Evolutionary conservation across 2,329 filamentous ascomycete genomes (phyloP).

Genomic region (Madurella fahalii): DNA sequence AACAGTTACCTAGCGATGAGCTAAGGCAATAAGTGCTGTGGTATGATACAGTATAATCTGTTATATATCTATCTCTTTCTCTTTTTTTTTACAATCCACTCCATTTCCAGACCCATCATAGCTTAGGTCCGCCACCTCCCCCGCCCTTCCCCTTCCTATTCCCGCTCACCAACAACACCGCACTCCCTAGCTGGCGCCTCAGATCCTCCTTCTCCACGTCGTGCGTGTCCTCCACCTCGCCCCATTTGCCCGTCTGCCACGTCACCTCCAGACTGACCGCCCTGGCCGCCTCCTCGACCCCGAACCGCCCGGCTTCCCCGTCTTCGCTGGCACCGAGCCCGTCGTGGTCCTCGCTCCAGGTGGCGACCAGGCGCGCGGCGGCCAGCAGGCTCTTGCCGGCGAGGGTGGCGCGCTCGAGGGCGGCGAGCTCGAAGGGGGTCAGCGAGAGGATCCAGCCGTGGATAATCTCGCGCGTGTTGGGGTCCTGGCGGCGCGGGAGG

Average conservation of each 20-base stretch:
- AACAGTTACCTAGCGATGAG: too few relatives aligned
- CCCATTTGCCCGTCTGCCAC: conserved; percentile 90
- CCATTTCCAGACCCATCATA: too few relatives aligned
- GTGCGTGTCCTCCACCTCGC: conserved; percentile 96
- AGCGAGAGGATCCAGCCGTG: conserved; percentile 71
- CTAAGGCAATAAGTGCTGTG: too few relatives aligned
- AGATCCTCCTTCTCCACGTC: conserved; percentile 93
- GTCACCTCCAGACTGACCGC: conserved; percentile 78
- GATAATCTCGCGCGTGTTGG: conserved; percentile 72
- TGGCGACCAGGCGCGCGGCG: conserved; percentile 70
- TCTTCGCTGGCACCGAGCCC: not conserved
- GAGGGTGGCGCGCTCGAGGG: conserved; percentile 75
- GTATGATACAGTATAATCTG: too few relatives aligned
- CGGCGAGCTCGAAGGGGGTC: conserved; percentile 76
- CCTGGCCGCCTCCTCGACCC: conserved; percentile 67
- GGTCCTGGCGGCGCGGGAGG: conserved; percentile 67
- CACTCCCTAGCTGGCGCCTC: conserved; percentile 80
- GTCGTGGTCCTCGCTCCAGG: conserved; percentile 72
- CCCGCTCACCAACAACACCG: conserved; percentile 73
- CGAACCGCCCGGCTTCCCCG: conserved; percentile 49
- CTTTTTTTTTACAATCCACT: too few relatives aligned
- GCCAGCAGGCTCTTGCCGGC: conserved; percentile 83
- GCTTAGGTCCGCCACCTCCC: too few relatives aligned
- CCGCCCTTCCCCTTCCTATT: conserved; percentile 28
- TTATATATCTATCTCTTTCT: too few relatives aligned